Evolutionary conservation across 306 rosid genomes (phyloP), one percentile per base, ranked within the genome.

Genomic region (Morella rubra): DNA sequence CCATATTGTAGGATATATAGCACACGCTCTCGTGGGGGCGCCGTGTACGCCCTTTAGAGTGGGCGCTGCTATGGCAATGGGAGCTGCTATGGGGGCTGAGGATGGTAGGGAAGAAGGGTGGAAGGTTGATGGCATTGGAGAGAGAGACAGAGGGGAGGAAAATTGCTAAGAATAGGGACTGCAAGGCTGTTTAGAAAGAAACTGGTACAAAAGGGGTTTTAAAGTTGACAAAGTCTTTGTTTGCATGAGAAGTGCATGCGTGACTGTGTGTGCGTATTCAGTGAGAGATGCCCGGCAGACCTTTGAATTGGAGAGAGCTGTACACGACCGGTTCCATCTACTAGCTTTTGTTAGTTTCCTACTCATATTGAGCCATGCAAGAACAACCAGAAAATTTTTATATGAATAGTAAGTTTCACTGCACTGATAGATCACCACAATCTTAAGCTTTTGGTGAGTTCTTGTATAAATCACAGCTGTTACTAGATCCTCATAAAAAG

Each of bases 151-250:
- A 7, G 41, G 45, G 76, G 19, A 27, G 62, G 68, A 27, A 60
- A 52, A 9, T 16, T 51, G 44, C 85, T 77, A 88, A 88, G 73
- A 88, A 84, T 83, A 84, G 90, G 42, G 80, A 72, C 10, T 27
- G 76, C 8, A 41, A 78, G 65, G 78, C 19, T 75, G 73, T 58
- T 76, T 56, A 52, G 3, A 47, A 61, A 44, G 42, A 18, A 20
- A 22, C 52, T 44, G 77, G 37, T 32, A 46, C 14, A 75, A 77
- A 52, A 62, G 49, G 71, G 74, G 40, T 24, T 45, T 59, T 7
- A 8, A 59, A 71, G 75, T 84, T 86, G 95, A 90, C 88, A 8
- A 83, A 76, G 92, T 88, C 92, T 0, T 82, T 68, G 46, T n/a
- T 76, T 73, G 71, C 72, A 69, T 79, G 42, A 50, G 13, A 65